These are phyloP conservation scores for Euphorbia pulcherrima DNA, from an alignment of 345 rosid species.

Conservation along the genomic window DNA sequence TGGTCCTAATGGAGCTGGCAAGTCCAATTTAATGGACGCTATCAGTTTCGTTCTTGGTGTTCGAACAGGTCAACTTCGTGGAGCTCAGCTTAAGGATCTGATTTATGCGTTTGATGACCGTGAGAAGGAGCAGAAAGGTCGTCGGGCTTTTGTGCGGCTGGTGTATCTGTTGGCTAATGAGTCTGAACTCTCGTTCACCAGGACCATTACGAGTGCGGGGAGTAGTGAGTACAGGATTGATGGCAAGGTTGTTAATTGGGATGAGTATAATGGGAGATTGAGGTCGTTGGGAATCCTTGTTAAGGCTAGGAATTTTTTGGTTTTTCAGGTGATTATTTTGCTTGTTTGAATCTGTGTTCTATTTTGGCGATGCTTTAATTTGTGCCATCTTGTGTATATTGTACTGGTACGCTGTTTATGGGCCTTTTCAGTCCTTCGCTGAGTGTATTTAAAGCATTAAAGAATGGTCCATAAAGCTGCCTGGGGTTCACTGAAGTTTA, in stretches of 20 bases:
- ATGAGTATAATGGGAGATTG: conserved; percentile 71
- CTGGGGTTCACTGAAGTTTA: background rate
- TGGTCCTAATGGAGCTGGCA: conserved; percentile 97
- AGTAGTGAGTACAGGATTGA: conserved; percentile 87
- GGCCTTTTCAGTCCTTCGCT: background rate
- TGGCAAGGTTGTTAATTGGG: conserved; percentile 72
- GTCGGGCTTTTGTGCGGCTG: conserved; percentile 76
- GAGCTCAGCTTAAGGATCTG: conserved; percentile 89
- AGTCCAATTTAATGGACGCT: conserved; percentile 97
- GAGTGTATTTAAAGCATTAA: background rate
- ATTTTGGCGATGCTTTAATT: background rate
- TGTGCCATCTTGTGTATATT: background rate
- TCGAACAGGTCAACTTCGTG: conserved; percentile 93
- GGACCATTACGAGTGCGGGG: conserved; percentile 66
- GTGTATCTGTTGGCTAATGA: conserved; percentile 69
- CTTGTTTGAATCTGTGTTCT: background rate
- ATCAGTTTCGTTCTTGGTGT: conserved; percentile 97
- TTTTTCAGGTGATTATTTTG: conserved; percentile 67
- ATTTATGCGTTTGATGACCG: conserved; percentile 89
- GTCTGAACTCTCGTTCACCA: conserved; percentile 68
- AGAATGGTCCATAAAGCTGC: background rate
- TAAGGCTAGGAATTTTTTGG: conserved; percentile 93
- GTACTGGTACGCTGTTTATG: background rate
- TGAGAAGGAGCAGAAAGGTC: conserved; percentile 84
- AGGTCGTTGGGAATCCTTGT: conserved; percentile 86